phyloP scores from a whole-genome alignment of 2,329 filamentous ascomycete genomes.

The Cercospora beticola region DNA sequence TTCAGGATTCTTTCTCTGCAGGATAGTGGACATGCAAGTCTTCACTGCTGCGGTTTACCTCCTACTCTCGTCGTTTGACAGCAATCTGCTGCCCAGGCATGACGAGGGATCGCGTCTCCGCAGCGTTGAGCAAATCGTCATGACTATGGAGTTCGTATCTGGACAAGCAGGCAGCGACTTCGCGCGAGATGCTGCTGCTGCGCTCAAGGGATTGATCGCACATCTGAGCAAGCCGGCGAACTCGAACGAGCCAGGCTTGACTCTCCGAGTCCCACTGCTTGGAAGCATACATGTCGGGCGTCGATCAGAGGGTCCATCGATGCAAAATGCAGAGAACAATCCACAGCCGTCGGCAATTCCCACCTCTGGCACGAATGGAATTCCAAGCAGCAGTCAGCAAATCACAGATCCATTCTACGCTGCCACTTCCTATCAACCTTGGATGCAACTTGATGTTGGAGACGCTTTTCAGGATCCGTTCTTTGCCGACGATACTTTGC shows the following conservation, averaged over 20 bases:
- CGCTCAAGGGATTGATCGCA: constrained; percentile 23
- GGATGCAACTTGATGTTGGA: constrained; percentile 28
- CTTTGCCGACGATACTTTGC: constrained; percentile 17
- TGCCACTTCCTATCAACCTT: constrained; percentile 14
- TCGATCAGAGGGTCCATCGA: background rate
- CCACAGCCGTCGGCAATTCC: background rate
- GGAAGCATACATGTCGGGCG: constrained; percentile 26
- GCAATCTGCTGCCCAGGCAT: background rate
- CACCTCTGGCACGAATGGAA: background rate
- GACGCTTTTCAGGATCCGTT: constrained; percentile 24
- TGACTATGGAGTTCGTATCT: constrained; percentile 24
- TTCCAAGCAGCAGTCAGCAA: background rate
- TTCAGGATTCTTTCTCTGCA: constrained; percentile 31
- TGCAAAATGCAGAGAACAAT: background rate
- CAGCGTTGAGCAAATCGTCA: constrained; percentile 22
- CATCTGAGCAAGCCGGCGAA: constrained; percentile 18
- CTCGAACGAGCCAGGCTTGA: constrained; percentile 11
- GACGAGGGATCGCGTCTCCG: constrained; percentile 2
- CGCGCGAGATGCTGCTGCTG: constrained; percentile 24
- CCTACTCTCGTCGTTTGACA: constrained; percentile 17
- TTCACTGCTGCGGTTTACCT: constrained; percentile 32
- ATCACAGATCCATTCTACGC: background rate
- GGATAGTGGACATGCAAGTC: constrained; percentile 33
- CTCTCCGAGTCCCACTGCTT: constrained; percentile 23
- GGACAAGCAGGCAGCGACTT: constrained; percentile 24